Evolutionary conservation across 768 basidiomycete species (phyloP).

Genomic region (Panus rudis): DNA sequence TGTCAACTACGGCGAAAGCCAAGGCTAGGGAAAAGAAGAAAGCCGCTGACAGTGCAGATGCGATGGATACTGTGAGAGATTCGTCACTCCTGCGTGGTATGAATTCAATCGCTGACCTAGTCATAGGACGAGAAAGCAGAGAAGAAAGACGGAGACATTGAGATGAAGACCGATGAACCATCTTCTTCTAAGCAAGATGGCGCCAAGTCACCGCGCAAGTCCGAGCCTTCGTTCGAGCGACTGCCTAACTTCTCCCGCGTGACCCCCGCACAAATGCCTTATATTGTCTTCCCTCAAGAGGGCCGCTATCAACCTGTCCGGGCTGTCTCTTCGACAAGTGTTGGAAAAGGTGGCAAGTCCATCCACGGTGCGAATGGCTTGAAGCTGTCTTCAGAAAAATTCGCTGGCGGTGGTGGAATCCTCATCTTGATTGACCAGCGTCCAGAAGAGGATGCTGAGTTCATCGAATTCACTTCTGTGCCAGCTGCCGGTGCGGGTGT

Average conservation of each 20-base stretch:
- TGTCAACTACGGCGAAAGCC: slow-evolving; percentile 96
- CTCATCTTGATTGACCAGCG: slow-evolving; percentile 71
- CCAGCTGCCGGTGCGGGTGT: slow-evolving; percentile 20
- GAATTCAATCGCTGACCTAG: slow-evolving; percentile 10
- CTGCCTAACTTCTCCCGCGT: slow-evolving; percentile 89
- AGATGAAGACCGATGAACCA: slow-evolving; percentile 67
- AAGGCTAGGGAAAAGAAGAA: slow-evolving; percentile 93
- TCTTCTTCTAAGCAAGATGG: slow-evolving; percentile 37
- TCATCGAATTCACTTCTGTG: slow-evolving; percentile 49
- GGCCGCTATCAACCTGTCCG: slow-evolving; percentile 87
- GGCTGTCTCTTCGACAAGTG: slow-evolving; percentile 47
- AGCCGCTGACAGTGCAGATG: slow-evolving; percentile 70
- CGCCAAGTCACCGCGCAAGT: slow-evolving; percentile 59
- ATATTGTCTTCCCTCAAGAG: slow-evolving; percentile 74
- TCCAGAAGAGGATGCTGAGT: slow-evolving; percentile 66
- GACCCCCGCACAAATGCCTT: slow-evolving; percentile 79
- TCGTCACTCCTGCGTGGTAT: background rate
- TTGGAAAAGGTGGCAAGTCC: slow-evolving; percentile 4
- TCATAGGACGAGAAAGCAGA: slow-evolving; percentile 50
- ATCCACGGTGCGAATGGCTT: slow-evolving; percentile 12
- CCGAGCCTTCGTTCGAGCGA: slow-evolving; percentile 70
- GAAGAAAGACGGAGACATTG: slow-evolving; percentile 54
- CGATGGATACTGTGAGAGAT: slow-evolving; percentile 71
- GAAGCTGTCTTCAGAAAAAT: slow-evolving; percentile 17
- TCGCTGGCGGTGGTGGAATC: slow-evolving; percentile 79